phyloP scores from a whole-genome alignment of 306 rosid genomes.

The Quercus mongolica region DNA sequence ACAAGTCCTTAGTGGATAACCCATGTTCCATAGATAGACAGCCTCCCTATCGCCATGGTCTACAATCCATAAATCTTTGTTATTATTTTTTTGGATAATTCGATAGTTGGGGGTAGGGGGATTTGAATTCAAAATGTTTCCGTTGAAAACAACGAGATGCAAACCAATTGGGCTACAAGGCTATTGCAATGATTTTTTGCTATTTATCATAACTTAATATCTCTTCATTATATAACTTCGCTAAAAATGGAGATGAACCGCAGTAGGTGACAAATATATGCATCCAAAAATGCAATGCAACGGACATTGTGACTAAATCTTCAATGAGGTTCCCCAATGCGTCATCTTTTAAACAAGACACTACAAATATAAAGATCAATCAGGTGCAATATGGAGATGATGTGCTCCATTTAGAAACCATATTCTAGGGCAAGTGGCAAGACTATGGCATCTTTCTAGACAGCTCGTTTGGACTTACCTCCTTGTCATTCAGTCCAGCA shows the following conservation, averaged over 20 bases:
- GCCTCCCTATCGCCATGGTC: background rate
- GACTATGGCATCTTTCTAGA: conserved; percentile 8
- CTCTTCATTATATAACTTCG: no score
- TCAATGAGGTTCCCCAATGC: background rate
- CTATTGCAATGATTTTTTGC: no score
- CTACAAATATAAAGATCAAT: background rate
- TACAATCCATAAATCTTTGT: background rate
- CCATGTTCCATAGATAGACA: background rate
- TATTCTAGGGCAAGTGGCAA: background rate
- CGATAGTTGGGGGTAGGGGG: no score
- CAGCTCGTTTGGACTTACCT: conserved; percentile 44
- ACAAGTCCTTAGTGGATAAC: background rate
- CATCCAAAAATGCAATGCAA: background rate
- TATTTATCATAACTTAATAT: no score
- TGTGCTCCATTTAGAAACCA: background rate
- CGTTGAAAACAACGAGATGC: no score
- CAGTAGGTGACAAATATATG: background rate
- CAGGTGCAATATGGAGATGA: background rate
- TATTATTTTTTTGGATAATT: background rate
- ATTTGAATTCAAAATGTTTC: no score
- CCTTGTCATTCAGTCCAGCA: conserved; percentile 70
- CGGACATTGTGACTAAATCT: background rate
- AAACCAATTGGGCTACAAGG: no score
- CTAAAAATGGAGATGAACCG: no score
- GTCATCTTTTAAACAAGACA: no score